Percentiles rank a stretch among this genome's conserved stretches.
Conservation (phyloP, 495 filamentous ascomycete genomes). For the Amniculicola lignicola region DNA sequence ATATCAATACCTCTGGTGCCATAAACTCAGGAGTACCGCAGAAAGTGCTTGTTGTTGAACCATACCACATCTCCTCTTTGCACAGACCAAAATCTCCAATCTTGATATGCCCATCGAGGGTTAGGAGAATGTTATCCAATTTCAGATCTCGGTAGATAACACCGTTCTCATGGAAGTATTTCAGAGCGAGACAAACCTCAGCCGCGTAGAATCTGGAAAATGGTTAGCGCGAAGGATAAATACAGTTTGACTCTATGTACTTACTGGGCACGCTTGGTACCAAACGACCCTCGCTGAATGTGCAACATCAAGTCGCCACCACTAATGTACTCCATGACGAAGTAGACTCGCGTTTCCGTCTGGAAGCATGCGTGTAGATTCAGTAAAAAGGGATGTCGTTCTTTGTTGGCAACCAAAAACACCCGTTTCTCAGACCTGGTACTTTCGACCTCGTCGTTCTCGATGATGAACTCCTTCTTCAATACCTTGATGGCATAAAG, state of each 20-base stretch:
- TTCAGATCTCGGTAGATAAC: conserved; percentile 99
- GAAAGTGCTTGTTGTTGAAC: conserved; percentile 93
- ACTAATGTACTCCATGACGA: conserved; percentile 99
- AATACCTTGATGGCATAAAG: conserved; percentile 98
- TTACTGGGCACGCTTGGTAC: conserved; percentile 91
- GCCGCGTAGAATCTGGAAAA: conserved; percentile 87
- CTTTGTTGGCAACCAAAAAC: conserved; percentile 95
- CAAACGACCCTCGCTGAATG: conserved; percentile 95
- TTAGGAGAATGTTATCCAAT: conserved; percentile 96
- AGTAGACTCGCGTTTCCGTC: conserved; percentile 97
- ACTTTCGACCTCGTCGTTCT: conserved; percentile 99
- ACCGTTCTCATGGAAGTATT: conserved; percentile 99
- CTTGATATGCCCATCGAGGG: conserved; percentile 96
- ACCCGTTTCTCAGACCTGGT: conserved; percentile 96
- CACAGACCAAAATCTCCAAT: conserved; percentile 98
- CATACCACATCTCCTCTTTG: conserved; percentile 99
- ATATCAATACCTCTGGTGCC: conserved; percentile 78
- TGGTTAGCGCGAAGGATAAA: too few species aligned
- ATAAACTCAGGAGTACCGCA: conserved; percentile 99
- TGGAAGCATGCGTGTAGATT: conserved; percentile 99
- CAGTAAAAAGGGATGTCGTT: conserved; percentile 92
- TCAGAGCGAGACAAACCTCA: conserved; percentile 93
- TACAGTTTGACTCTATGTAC: conserved; percentile 41
- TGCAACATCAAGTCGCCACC: conserved; percentile 99
- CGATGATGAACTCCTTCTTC: conserved; percentile 99